phyloP scores from a whole-genome alignment of 768 basidiomycete species.

The Infundibulicybe gibba region DNA sequence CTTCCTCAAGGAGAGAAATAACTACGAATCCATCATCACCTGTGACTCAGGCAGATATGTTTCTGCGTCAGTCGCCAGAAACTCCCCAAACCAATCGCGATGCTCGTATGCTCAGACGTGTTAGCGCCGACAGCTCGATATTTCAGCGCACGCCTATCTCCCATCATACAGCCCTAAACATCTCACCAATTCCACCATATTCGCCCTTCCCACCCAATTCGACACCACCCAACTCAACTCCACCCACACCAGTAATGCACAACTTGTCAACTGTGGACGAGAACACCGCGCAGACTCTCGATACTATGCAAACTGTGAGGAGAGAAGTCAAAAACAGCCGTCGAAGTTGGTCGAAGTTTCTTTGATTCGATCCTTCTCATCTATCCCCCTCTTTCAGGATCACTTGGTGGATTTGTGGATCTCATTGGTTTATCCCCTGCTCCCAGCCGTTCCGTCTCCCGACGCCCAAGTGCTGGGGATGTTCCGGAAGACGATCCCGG shows the following conservation, averaged over 20 bases:
- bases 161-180: conserved; percentile 23
- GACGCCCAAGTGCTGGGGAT: conserved; percentile 36
- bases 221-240: conserved; percentile 12
- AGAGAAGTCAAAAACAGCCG: neutral
- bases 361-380: neutral
- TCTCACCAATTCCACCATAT: conserved; percentile 33
- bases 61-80: conserved; percentile 10
- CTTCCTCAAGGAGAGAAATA: conserved; percentile 16
- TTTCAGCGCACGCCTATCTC: conserved; percentile 29
- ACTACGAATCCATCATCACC: too few species aligned
- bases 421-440: too few species aligned
- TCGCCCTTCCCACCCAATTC: conserved; percentile 21
- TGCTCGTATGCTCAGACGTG: conserved; percentile 12
- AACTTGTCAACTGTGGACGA: conserved; percentile 1
- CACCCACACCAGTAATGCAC: conserved; percentile 2
- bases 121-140: conserved; percentile 30
- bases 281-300: conserved; percentile 28
- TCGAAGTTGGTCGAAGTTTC: conserved; percentile 12
- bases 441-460: conserved; percentile 30
- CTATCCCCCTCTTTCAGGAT: neutral
- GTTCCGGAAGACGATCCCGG: conserved; percentile 29
- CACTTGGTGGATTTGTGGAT: too few species aligned
- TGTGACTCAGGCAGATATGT: conserved; percentile 18
- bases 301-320: conserved; percentile 29
- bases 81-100: conserved; percentile 8